Base-by-base conservation (phyloP, 768 basidiomycete genomes). In the Rhodotorula babjevae region DNA sequence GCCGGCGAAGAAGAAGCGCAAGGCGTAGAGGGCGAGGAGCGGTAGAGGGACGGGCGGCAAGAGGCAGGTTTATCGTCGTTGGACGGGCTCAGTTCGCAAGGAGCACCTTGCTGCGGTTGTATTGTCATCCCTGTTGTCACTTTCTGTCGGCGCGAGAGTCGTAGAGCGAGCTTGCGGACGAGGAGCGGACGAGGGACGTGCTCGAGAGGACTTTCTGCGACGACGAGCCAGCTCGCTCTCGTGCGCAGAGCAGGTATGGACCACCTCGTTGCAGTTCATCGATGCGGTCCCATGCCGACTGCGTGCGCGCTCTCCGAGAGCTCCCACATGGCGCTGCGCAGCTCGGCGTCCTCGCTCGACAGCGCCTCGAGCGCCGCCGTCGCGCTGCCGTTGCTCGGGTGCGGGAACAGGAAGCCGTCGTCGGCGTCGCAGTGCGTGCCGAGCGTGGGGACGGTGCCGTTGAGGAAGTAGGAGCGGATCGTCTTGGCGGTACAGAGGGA, bases 401-500 rank as follows among this genome's bases (percentile, higher is more conserved):
- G 61, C 14, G 76, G 73, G 69, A 77, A 77, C 21, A 77, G n/a
- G 65, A 75, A 73, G 0, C 61, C 67, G 0, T 53, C 52, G 44
- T 77, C 74, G 25, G 55, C 52, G 2, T 73, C 63, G 63, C 77
- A 77, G 31, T 52, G 55, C 44, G 74, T 69, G 33, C 62, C 67
- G 19, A 52, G 36, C 23, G 55, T 44, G 8, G 77, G 77, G 1
- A 76, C 53, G 15, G 23, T 33, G 27, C 74, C 74, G 16, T 77
- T 47, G 62, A 76, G 46, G 69, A 77, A 66, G 65, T 76, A 77
- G 33, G 60, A 25, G 9, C 73, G 66, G 2, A 67, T 42, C 9
- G 23, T 33, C 56, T 76, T 70, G 3, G 69, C 69, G 15, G 74
- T 73, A 55, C 77, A 77, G n/a, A 72, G 56, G 0, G 74, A 75